Conservation (phyloP, 164 flowering plant genomes). For the Stephania japonica region DNA sequence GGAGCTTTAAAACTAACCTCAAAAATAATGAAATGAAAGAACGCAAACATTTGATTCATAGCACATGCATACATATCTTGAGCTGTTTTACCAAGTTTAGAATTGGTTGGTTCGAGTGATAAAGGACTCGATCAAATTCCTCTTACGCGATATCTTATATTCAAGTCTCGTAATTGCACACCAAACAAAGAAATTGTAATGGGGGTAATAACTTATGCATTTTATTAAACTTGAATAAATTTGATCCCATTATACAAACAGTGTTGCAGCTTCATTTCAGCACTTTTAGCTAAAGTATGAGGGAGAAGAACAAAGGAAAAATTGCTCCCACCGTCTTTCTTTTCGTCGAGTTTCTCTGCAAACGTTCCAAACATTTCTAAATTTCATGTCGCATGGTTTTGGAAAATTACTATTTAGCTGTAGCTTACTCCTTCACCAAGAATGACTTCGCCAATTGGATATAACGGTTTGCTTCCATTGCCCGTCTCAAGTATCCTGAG, state of each 20-base stretch:
- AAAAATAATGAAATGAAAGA: background rate
- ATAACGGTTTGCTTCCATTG: constrained; percentile 23
- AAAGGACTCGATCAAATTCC: too few species aligned
- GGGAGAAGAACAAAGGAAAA: background rate
- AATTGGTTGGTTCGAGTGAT: too few species aligned
- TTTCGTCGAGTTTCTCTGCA: background rate
- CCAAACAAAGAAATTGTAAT: too few species aligned
- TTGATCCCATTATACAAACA: background rate
- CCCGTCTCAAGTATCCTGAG: constrained; percentile 38
- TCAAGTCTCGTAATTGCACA: too few species aligned
- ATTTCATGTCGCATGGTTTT: background rate
- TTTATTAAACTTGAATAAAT: background rate
- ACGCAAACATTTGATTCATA: background rate
- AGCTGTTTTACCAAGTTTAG: background rate
- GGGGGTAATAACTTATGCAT: too few species aligned
- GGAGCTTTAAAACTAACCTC: background rate
- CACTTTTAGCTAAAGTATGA: background rate
- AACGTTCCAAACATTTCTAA: background rate
- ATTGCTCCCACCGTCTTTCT: background rate
- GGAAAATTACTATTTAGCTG: background rate
- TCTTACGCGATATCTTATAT: too few species aligned
- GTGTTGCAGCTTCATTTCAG: background rate
- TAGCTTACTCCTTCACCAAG: constrained; percentile 44
- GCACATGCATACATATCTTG: background rate
- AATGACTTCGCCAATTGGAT: constrained; percentile 59